These are phyloP conservation scores for Suhomyces xylopsoci DNA, from an alignment of 805 yeast genomes.

Conservation along the genomic window DNA sequence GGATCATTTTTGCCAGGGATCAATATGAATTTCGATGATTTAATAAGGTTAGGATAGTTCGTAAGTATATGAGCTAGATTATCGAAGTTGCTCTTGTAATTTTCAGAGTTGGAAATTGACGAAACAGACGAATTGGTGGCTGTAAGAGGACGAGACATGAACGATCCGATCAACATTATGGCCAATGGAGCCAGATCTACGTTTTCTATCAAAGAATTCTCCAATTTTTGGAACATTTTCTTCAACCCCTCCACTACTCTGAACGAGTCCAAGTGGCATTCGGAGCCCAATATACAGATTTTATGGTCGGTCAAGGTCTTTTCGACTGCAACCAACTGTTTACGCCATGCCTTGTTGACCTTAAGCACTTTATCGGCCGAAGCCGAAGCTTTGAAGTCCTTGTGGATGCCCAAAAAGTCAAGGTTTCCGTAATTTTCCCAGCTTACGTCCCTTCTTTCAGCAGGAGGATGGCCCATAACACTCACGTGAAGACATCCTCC, in stretches of 20 bases:
- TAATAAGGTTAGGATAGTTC: constrained; percentile 52
- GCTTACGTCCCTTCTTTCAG: constrained; percentile 67
- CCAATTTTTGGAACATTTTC: constrained; percentile 56
- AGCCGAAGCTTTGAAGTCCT: constrained; percentile 14
- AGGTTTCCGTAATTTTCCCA: constrained; percentile 72
- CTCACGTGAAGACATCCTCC: constrained; percentile 64
- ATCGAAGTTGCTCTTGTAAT: constrained; percentile 70
- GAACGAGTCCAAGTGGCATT: constrained; percentile 62
- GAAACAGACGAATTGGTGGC: constrained; percentile 50
- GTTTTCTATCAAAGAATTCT: constrained; percentile 34
- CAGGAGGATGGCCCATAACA: constrained; percentile 82
- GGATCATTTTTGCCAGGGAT: constrained; percentile 93
- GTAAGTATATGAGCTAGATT: constrained; percentile 64
- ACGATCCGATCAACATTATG: constrained; percentile 81
- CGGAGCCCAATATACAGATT: constrained; percentile 71
- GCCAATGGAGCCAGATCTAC: constrained; percentile 56
- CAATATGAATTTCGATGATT: constrained; percentile 58
- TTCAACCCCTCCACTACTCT: constrained; percentile 60
- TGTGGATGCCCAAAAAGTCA: constrained; percentile 57
- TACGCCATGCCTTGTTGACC: constrained; percentile 58
- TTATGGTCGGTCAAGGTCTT: constrained; percentile 53
- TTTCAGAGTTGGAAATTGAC: constrained; percentile 48
- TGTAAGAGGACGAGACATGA: constrained; percentile 62
- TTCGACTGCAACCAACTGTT: constrained; percentile 56
- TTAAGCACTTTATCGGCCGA: constrained; percentile 44